Conservation (phyloP, 2,329 filamentous ascomycete species). For the Trichoderma harzianum region DNA sequence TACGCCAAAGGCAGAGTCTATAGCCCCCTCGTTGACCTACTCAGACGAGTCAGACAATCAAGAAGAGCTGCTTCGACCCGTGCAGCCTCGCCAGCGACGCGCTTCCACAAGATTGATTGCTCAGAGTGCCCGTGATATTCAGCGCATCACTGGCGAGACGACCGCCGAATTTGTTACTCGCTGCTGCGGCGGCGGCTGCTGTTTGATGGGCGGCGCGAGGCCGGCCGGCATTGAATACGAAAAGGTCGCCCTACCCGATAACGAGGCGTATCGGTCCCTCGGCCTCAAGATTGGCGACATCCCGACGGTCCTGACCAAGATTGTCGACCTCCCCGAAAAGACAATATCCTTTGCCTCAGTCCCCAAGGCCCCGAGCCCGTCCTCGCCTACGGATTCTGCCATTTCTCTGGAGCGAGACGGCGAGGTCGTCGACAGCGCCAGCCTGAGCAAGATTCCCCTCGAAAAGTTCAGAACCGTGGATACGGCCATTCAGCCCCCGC, state of each 20-base stretch:
- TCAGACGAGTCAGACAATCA: conserved; percentile 61
- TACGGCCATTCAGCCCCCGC: conserved; percentile 69
- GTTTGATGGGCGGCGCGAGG: conserved; percentile 48
- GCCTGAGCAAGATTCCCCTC: conserved; percentile 25
- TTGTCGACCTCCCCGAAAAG: conserved; percentile 70
- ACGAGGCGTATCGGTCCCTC: conserved; percentile 78
- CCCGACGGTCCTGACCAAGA: conserved; percentile 67
- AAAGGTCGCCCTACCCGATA: conserved; percentile 63
- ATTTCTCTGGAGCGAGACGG: conserved; percentile 40
- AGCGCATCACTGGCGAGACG: conserved; percentile 62
- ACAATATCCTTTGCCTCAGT: conserved; percentile 68
- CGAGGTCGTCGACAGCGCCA: conserved; percentile 24
- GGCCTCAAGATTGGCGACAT: conserved; percentile 73
- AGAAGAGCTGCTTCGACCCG: conserved; percentile 46
- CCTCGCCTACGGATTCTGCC: conserved; percentile 49
- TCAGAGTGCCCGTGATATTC: conserved; percentile 59
- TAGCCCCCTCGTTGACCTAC: conserved; percentile 60
- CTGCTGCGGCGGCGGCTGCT: conserved; percentile 64
- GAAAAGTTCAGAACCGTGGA: conserved; percentile 39
- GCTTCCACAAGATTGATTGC: conserved; percentile 68
- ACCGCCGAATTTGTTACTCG: conserved; percentile 59
- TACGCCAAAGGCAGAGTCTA: conserved; percentile 46
- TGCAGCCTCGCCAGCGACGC: conserved; percentile 52
- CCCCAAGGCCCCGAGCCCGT: conserved; percentile 31
- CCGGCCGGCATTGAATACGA: conserved; percentile 51